These are phyloP conservation scores for Daucus carota DNA, from an alignment of 129 eudicot genomes.

Conservation along the genomic window DNA sequence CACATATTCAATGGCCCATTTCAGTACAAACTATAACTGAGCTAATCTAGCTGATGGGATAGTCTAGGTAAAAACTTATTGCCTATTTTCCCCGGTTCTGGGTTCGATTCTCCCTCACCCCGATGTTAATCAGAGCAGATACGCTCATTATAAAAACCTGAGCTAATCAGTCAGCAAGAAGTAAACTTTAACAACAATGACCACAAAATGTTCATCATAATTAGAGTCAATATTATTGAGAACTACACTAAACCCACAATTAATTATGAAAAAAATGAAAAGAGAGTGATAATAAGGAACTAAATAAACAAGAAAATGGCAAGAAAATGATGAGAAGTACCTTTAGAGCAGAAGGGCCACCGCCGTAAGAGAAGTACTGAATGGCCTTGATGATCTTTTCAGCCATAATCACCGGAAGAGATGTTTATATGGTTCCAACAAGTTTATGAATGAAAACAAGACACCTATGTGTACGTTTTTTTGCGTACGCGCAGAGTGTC, in stretches of 20 bases:
- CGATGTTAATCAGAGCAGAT: no score
- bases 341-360: constrained; percentile 20
- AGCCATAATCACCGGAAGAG: constrained; percentile 2
- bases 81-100: no score
- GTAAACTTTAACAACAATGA: neutral
- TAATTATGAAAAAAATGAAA: neutral
- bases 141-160: no score
- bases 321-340: neutral
- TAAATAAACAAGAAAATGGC: neutral
- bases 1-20: neutral
- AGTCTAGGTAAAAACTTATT: no score
- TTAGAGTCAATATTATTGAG: neutral
- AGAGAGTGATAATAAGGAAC: neutral
- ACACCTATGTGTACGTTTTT: no score
- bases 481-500: no score
- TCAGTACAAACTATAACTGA: neutral
- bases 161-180: no score
- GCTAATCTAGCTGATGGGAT: no score
- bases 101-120: no score
- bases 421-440: neutral
- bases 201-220: neutral
- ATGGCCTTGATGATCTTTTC: constrained; percentile 19
- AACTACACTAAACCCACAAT: neutral
- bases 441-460: no score
- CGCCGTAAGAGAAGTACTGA: constrained; percentile 22